Base-by-base conservation (phyloP, 169 alveolate species). In the Babesia bovis region DNA sequence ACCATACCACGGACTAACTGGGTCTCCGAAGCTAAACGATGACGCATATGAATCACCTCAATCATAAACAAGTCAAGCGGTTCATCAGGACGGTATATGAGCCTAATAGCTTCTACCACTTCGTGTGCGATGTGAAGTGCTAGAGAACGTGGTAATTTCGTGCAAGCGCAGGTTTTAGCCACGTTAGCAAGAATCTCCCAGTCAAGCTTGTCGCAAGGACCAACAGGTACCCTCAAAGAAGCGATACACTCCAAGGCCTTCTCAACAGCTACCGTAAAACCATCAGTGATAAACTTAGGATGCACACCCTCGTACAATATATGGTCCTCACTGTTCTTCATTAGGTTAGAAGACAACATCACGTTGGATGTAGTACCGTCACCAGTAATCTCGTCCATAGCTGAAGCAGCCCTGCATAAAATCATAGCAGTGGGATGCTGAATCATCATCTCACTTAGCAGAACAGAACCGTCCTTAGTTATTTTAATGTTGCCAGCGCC, bases 351-450 rank as follows among this genome's bases (percentile, higher is more conserved):
- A 28, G 97, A 95, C 73, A 97, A 91, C 50, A 97, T 89, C 41
- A 97, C 98, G 76, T 94, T 96, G 35, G 98, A 93, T 40, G 99
- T 95, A 30, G 99, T 96, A 4, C 99, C 99, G 81, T 97, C 99
- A 21, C 99, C 99, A 25, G 97, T 96, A 26, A 95, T 96, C 60
- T 97, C 99, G 85, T 97, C 99, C 90, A 96, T 96, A 32, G 99
- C 99, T 9, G 99, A 94, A 25, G 99, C 97, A 21, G 99, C 98
- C 66, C 99, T 86, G 40, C 99, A 98, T 53, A 97, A 94, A 98
- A 97, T 96, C 69, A 98, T 95, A 13, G 99, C 99, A 6, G 99
- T 97, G 7, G 99, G 99, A 88, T 97, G 99, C 72, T 96, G 97
- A 42, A 97, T 97, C 92, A 95, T 95, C 99, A 97, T 97, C 68